These are phyloP conservation scores for Cyclotella cryptica DNA, from an alignment of 108 stramenopile species.

Conservation along the genomic window DNA sequence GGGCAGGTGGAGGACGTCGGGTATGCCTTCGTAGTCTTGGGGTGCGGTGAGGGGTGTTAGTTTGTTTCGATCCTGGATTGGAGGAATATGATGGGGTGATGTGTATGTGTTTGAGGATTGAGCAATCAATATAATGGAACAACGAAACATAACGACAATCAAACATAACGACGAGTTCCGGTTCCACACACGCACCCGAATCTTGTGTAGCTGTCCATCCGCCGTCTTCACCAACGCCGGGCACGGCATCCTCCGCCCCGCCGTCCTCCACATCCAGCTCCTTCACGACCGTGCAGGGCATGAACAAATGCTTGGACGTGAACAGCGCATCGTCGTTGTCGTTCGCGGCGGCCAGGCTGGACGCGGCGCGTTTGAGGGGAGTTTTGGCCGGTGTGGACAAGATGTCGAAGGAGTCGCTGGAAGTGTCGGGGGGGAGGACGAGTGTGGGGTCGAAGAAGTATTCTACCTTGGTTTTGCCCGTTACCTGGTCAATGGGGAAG, in stretches of 20 bases:
- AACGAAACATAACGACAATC: not conserved
- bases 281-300: slow-evolving; percentile 86
- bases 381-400: slow-evolving; percentile 21
- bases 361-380: slow-evolving; percentile 10
- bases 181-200: slow-evolving; percentile 31
- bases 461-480: slow-evolving; percentile 85
- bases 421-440: slow-evolving; percentile 46
- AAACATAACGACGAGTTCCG: too few species aligned
- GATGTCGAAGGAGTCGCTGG: too few species aligned
- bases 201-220: slow-evolving; percentile 86
- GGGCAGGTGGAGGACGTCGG: slow-evolving; percentile 86
- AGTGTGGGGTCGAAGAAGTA: slow-evolving; percentile 87
- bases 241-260: slow-evolving; percentile 40
- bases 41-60: slow-evolving; percentile 65
- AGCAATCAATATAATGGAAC: not conserved
- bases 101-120: not conserved
- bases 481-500: slow-evolving; percentile 57
- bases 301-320: slow-evolving; percentile 70
- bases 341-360: slow-evolving; percentile 2
- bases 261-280: slow-evolving; percentile 51
- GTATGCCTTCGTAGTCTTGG: slow-evolving; percentile 78
- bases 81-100: not conserved
- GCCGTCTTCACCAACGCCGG: slow-evolving; percentile 86
- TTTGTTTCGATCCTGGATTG: slow-evolving; percentile 46
- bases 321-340: slow-evolving; percentile 40